Evolutionary conservation across 371 early-diverging fungal genomes (phyloP), one percentile per base, ranked within the genome.

Genomic region (Apophysomyces elegans): DNA sequence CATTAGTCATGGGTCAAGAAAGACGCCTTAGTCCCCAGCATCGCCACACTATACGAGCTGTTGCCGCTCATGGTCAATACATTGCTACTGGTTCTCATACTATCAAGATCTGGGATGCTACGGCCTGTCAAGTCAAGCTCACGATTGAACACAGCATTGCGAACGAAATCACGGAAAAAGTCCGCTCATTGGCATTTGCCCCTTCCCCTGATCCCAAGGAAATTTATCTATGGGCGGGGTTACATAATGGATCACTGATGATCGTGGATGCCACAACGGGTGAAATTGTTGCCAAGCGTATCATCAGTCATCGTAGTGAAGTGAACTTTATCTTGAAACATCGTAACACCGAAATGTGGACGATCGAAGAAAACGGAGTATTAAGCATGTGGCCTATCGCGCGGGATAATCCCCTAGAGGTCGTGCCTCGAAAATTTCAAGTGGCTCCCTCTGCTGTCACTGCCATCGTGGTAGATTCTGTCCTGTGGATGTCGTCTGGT

Each of bases 311-410:
- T 61, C 75, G 69, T 16, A 75, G 80, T 0, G 73, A 86, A 1
- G 80, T 95, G 14, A 81, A 76, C n/a, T 87, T 86, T 63, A 85
- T 95, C 16, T 61, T 93, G 59, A 83, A 89, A 6, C 71, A 80
- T 43, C 57, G 69, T 13, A 79, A 83, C 41, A 71, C 73, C 7
- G 83, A 88, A 44, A 73, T 95, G 57, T 91, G 90, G 90, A 89
- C 93, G 0, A 70, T 93, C 12, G 95, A 95, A 63, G 91, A 92
- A 16, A 82, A 76, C 41, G 93, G 93, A 2, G 74, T 82, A 4
- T 66, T 93, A 43, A 84, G 86, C 63, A 79, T 90, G 5, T 94
- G 95, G 95, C 78, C 82, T 1, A 66, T 75, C 1, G 70, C 80
- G 58, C 76, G 71, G 43, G 46, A 62, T 68, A 58, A 67, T 75